phyloP scores from a whole-genome alignment of 768 basidiomycete genomes.

The Austroboletus eburneus region DNA sequence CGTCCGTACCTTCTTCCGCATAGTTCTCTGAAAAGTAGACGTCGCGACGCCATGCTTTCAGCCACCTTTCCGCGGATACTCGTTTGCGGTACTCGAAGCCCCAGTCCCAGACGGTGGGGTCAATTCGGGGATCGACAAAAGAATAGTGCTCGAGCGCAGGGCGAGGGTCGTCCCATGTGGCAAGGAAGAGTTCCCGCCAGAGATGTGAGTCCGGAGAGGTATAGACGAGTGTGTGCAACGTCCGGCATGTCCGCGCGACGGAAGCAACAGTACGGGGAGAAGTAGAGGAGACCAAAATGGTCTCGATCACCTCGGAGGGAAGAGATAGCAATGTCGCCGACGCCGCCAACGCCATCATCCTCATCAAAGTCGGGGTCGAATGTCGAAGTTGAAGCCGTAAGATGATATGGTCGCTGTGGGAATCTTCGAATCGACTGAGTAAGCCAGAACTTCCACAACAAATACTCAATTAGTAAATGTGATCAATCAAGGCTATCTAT shows the following conservation, averaged over 20 bases:
- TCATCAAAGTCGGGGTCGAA: background rate
- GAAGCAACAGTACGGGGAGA: slow-evolving; percentile 33
- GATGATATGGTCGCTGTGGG: background rate
- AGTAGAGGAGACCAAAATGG: slow-evolving; percentile 28
- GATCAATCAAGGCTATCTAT: no score
- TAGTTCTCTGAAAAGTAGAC: slow-evolving; percentile 5
- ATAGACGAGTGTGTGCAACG: slow-evolving; percentile 36
- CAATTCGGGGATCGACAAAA: slow-evolving; percentile 22
- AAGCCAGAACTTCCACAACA: no score
- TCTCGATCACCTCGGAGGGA: slow-evolving; percentile 41
- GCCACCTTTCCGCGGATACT: slow-evolving; percentile 16
- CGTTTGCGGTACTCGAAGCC: slow-evolving; percentile 23
- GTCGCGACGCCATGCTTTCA: slow-evolving; percentile 23
- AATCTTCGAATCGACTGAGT: no score
- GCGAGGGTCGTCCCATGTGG: slow-evolving; percentile 49
- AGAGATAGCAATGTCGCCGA: slow-evolving; percentile 14
- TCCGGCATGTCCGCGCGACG: slow-evolving; percentile 34
- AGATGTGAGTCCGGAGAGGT: slow-evolving; percentile 33
- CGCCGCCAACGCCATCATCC: background rate
- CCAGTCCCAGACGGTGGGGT: slow-evolving; percentile 20
- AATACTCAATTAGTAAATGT: no score
- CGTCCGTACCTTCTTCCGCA: background rate
- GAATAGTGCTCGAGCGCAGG: slow-evolving; percentile 26
- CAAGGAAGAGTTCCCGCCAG: slow-evolving; percentile 48
- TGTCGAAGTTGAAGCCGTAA: background rate